A percentile compares a stretch with the other conserved stretches of the same genome.
phyloP scores from a whole-genome alignment of 2,329 filamentous ascomycete species.

The Arthrobotrys entomopaga region DNA sequence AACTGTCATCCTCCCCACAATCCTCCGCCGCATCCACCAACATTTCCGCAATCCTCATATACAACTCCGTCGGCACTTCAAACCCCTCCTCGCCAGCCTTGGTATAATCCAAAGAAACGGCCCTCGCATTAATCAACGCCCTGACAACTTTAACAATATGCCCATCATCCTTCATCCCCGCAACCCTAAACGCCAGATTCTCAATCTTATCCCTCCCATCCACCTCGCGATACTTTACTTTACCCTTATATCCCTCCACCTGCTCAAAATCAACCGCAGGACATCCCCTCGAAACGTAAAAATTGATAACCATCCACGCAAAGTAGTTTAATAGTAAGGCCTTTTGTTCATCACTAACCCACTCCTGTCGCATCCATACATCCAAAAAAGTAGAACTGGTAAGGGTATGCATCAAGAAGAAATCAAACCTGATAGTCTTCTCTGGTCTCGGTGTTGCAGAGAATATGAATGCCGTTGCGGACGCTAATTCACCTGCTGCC shows the following conservation, averaged over 20 bases:
- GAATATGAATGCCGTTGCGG: constrained; percentile 67
- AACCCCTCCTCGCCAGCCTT: constrained; percentile 64
- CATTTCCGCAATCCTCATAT: constrained; percentile 71
- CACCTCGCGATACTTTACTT: constrained; percentile 59
- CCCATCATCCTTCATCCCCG: constrained; percentile 75
- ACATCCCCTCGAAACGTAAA: constrained; percentile 76
- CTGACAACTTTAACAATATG: constrained; percentile 81
- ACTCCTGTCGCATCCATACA: constrained; percentile 70
- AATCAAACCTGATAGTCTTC: constrained; percentile 80
- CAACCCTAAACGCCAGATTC: constrained; percentile 64
- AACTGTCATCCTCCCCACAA: constrained; percentile 61
- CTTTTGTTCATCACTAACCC: constrained; percentile 71
- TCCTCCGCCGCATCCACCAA: constrained; percentile 66
- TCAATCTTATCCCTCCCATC: constrained; percentile 60
- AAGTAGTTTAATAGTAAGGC: constrained; percentile 82
- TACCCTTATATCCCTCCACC: constrained; percentile 71
- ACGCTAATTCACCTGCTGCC: constrained; percentile 59
- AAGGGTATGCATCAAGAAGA: constrained; percentile 82
- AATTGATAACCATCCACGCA: constrained; percentile 75
- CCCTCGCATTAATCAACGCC: constrained; percentile 73
- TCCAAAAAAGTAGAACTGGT: constrained; percentile 80
- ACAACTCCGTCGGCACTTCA: constrained; percentile 69
- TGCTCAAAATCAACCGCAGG: constrained; percentile 71
- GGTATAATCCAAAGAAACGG: constrained; percentile 65
- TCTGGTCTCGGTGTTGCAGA: constrained; percentile 71